Evolutionary conservation across 768 basidiomycete genomes (phyloP), one percentile per base, ranked within the genome.

Genomic region (Boletus sensibilis): DNA sequence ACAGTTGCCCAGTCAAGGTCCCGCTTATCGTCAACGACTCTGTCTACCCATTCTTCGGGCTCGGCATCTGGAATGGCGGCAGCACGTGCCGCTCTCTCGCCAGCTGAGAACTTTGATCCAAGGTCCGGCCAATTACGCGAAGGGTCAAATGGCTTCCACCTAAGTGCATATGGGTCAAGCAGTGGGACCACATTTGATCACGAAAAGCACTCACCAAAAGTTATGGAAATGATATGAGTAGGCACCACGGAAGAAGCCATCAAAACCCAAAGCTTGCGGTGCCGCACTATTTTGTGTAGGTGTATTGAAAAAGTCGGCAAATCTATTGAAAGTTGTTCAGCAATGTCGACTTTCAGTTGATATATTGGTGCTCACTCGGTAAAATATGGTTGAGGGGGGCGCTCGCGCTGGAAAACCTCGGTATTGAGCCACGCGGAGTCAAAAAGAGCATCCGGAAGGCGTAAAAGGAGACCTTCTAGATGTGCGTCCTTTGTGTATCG

Each of bases 141-240:
- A 1, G 90, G 82, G 72, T 99, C 96, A 64, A 98, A 97, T 5
- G 95, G 91, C 60, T 89, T 87, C 96, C 96, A 97, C 94, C 94
- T 95, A 61, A 14, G 23, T 56, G 21, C 18, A 23, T 51, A 39
- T 46, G 12, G 11, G 50, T 55, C 41, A 57, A 42, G 21, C 21
- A 37, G 44, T 10, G 5, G 7, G 20, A 16, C 16, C 4, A 50
- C 27, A 50, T 37, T 25, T 16, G 4, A 46, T 46, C 40, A 39
- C 9, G 14, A n/a, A 52, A 52, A 44, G 4, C 8, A 68, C 83
- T 52, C 52, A 90, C 93, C 93, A 94, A 74, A 84, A 91, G 69
- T 94, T 95, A 69, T 98, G 95, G 75, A 90, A 98, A 72, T 98
- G 94, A 71, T 98, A 98, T 2, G 91, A 94, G 69, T 86, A 98